Conservation (phyloP, 305 asterid genomes). For the Solanum aculeatissimum region DNA sequence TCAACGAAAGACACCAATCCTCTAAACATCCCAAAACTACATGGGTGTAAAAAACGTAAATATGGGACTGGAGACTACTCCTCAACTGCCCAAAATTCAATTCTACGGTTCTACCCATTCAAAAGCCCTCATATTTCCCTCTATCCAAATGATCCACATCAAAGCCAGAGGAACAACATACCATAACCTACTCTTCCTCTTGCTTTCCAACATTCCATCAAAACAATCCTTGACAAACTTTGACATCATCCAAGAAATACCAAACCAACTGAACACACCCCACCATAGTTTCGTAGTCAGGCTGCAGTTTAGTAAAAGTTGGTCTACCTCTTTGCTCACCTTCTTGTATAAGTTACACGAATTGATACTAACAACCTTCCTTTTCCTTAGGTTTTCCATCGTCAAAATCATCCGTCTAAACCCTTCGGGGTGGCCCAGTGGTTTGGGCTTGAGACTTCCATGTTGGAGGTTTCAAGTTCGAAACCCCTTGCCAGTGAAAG, state of each 20-base stretch:
- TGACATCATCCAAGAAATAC: background rate
- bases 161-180: background rate
- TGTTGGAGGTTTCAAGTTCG: no score
- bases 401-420: background rate
- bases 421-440: no score
- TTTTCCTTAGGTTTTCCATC: background rate
- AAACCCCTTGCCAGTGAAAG: no score
- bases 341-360: background rate
- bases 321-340: background rate
- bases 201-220: background rate
- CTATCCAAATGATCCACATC: background rate
- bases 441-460: no score
- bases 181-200: background rate
- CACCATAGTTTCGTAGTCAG: background rate
- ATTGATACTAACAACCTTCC: background rate
- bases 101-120: background rate
- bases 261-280: background rate
- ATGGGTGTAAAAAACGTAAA: background rate
- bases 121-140: background rate
- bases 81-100: background rate
- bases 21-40: background rate
- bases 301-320: background rate
- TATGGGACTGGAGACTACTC: background rate
- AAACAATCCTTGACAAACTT: background rate
- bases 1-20: background rate